phyloP scores from a whole-genome alignment of 2,329 filamentous ascomycete genomes.

The Botrytis fabae region DNA sequence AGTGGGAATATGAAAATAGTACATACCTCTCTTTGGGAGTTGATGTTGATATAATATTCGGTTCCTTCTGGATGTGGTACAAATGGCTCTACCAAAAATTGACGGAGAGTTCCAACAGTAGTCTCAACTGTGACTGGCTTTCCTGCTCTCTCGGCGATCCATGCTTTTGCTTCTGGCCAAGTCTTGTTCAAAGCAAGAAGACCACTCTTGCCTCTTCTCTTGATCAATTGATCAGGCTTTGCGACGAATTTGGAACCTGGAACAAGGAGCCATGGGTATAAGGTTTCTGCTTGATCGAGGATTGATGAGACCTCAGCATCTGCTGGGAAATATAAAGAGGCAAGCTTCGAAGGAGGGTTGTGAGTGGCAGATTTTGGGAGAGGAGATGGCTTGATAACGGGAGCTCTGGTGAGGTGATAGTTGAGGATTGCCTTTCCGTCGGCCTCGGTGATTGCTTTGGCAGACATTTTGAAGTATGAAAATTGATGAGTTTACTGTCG shows the following conservation, averaged over 20 bases:
- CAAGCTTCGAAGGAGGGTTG: conserved; percentile 89
- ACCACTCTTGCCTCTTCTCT: conserved; percentile 98
- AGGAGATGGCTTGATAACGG: conserved; percentile 96
- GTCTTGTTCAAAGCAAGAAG: conserved; percentile 95
- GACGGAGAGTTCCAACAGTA: conserved; percentile 81
- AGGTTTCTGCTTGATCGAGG: conserved; percentile 92
- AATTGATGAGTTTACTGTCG: conserved; percentile 27
- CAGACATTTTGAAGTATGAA: conserved; percentile 66
- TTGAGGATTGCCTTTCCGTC: conserved; percentile 99
- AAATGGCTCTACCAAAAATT: conserved; percentile 98
- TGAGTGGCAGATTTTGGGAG: conserved; percentile 81
- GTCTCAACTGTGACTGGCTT: conserved; percentile 94
- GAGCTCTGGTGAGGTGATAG: conserved; percentile 98
- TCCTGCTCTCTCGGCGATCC: conserved; percentile 88
- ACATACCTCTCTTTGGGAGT: conserved; percentile 98
- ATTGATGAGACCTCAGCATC: conserved; percentile 79
- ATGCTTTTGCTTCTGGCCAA: conserved; percentile 90
- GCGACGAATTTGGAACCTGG: conserved; percentile 89
- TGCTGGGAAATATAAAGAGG: conserved; percentile 89
- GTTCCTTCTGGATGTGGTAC: conserved; percentile 93
- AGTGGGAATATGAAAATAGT: conserved; percentile 22
- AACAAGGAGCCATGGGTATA: conserved; percentile 92
- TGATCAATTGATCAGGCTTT: conserved; percentile 99
- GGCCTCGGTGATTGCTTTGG: conserved; percentile 97
- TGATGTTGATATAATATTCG: conserved; percentile 99